Evolutionary conservation across 108 stramenopile genomes (phyloP), one percentile per base, ranked within the genome.

Genomic region (Conticribra guillardii): DNA sequence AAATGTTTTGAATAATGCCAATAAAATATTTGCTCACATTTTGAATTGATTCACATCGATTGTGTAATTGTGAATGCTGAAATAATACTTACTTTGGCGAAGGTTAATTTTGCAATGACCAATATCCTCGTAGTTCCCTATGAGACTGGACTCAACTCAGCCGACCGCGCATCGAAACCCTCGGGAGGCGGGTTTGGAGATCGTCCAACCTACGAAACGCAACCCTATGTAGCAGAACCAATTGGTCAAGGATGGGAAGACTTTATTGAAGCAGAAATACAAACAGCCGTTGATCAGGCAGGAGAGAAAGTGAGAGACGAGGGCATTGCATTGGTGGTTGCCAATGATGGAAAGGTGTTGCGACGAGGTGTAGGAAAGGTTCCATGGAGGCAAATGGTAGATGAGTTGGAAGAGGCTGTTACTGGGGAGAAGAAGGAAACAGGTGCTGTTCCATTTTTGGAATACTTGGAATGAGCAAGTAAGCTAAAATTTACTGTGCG

Each of bases 381-480:
- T 9, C 92, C 92, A 47, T 93, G 92, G 92, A 73, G 85, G 64
- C 83, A 85, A 59, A 93, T 90, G 82, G 86, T 93, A 2, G 87
- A 89, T 46, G 83, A 93, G 69, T 58, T 93, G 44, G 85, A 92
- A 23, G 87, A 88, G 57, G 61, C 72, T 17, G 86, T 88, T 16
- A 87, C 87, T 31, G 82, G 76, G n/a, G 82, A 82, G 47, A 76
- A 76, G 68, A 78, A 78, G 46, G 51, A 69, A 67, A 70, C 55
- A 18, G n/a, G n/a, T n/a, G 29, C 63, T 5, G 47, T 78, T 48
- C 69, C 69, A 3, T 70, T 78, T 32, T 48, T 78, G 32, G 76
- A 78, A 57, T 70, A 65, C 31, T 57, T 80, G 61, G 74, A 80
- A 46, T 72, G 49, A 61, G n/a, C n/a, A n/a, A n/a, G n/a, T n/a